phyloP scores from a whole-genome alignment of 2,329 filamentous ascomycete species.

The Aureobasidium namibiae region DNA sequence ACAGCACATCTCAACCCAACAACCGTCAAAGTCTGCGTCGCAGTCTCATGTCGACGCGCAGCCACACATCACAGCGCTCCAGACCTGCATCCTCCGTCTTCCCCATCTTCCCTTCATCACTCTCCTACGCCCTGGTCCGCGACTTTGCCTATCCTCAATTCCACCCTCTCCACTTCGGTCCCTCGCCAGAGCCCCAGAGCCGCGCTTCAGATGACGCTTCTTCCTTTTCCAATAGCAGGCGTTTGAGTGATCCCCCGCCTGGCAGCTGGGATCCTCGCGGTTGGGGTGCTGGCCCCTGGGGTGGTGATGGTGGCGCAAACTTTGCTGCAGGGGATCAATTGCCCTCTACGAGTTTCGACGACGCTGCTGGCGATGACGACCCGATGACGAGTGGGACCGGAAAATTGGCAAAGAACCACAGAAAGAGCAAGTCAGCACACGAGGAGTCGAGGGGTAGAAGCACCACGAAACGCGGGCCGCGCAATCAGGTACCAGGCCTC shows the following conservation, averaged over 20 bases:
- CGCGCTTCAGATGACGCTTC: conserved; percentile 53
- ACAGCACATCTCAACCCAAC: not conserved
- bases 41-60: conserved; percentile 11
- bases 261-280: conserved; percentile 65
- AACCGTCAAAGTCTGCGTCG: conserved; percentile 4
- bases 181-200: conserved; percentile 54
- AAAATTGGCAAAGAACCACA: conserved; percentile 20
- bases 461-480: conserved; percentile 5
- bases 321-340: conserved; percentile 23
- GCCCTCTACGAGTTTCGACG: conserved; percentile 27
- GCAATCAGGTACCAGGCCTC: conserved; percentile 8
- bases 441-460: conserved; percentile 54
- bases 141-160: conserved; percentile 85
- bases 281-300: conserved; percentile 46
- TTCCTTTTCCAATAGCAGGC: conserved; percentile 74
- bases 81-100: conserved; percentile 44
- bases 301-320: conserved; percentile 25
- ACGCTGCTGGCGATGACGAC: conserved; percentile 15
- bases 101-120: conserved; percentile 73
- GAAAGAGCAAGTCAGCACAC: conserved; percentile 56
- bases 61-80: conserved; percentile 8
- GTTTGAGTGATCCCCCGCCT: conserved; percentile 31
- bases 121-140: conserved; percentile 81
- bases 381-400: conserved; percentile 8
- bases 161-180: conserved; percentile 89